phyloP scores from a whole-genome alignment of 768 basidiomycete genomes.

The Phylloporus sp. region DNA sequence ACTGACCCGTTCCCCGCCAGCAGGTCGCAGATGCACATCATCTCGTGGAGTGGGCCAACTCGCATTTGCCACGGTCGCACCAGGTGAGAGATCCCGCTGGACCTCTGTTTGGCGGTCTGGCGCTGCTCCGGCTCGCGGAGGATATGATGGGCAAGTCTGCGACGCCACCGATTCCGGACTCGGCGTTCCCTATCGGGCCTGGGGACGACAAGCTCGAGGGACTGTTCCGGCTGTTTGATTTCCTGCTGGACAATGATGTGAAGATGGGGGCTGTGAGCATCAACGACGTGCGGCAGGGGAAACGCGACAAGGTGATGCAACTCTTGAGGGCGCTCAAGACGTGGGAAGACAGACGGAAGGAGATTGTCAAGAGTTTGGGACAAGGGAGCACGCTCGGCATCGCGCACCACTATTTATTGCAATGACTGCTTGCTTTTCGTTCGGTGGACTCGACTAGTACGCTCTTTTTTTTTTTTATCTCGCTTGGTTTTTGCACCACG shows the following conservation, averaged over 20 bases:
- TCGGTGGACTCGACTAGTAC: slow-evolving; percentile 15
- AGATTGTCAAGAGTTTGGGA: slow-evolving; percentile 51
- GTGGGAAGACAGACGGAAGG: slow-evolving; percentile 75
- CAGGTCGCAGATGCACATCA: slow-evolving; percentile 39
- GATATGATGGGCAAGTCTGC: slow-evolving; percentile 62
- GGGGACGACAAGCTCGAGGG: slow-evolving; percentile 82
- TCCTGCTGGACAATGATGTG: slow-evolving; percentile 85
- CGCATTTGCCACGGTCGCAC: slow-evolving; percentile 60
- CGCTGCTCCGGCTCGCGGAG: slow-evolving; percentile 82
- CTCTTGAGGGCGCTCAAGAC: slow-evolving; percentile 68
- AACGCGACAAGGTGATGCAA: slow-evolving; percentile 75
- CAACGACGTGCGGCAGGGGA: slow-evolving; percentile 84
- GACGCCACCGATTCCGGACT: slow-evolving; percentile 70
- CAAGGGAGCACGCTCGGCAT: slow-evolving; percentile 23
- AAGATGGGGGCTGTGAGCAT: slow-evolving; percentile 90
- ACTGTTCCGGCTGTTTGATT: slow-evolving; percentile 86
- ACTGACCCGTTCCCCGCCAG: neutral
- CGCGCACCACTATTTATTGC: neutral
- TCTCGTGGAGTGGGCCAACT: slow-evolving; percentile 87
- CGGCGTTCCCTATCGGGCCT: slow-evolving; percentile 64
- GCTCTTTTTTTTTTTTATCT: slow-evolving; percentile 14
- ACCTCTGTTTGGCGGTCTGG: slow-evolving; percentile 61
- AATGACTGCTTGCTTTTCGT: neutral
- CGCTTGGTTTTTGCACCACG: neutral
- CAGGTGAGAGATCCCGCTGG: slow-evolving; percentile 46